Conservation (phyloP, 2,329 filamentous ascomycete genomes). For the Epicoccum nigrum region DNA sequence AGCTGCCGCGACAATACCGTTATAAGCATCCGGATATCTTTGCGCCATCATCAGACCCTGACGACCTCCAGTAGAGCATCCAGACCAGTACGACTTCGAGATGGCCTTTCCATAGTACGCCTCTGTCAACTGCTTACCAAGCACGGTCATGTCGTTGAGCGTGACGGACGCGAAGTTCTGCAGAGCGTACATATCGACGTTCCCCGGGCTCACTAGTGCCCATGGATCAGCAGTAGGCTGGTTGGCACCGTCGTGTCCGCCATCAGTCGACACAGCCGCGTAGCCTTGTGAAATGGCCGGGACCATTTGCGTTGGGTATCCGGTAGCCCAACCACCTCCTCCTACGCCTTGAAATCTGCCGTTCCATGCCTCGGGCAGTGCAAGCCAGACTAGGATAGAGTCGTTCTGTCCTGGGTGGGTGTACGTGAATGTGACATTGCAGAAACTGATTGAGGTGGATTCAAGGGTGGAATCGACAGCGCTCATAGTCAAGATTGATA, state of each 20-base stretch:
- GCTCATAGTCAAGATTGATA: conserved; percentile 3
- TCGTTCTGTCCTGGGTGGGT: conserved; percentile 28
- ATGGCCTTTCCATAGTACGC: conserved; percentile 38
- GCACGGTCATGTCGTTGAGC: conserved; percentile 34
- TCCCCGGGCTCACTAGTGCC: conserved; percentile 23
- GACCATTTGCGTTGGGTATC: conserved; percentile 21
- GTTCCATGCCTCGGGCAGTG: conserved; percentile 28
- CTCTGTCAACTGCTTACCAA: conserved; percentile 15
- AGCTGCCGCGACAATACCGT: conserved; percentile 39
- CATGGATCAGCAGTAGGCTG: conserved; percentile 9
- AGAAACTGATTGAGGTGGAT: conserved; percentile 14
- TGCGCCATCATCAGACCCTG: conserved; percentile 41
- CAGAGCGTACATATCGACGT: conserved; percentile 29
- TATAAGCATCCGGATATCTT: conserved; percentile 34
- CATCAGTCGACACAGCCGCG: conserved; percentile 31
- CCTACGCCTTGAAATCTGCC: conserved; percentile 31
- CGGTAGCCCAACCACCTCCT: conserved; percentile 33
- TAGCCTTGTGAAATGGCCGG: conserved; percentile 28
- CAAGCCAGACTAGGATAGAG: conserved; percentile 24
- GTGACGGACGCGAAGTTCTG: conserved; percentile 43
- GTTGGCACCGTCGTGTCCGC: conserved; percentile 19
- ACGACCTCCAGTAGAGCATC: conserved; percentile 43
- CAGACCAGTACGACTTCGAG: conserved; percentile 42
- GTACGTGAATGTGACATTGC: conserved; percentile 28
- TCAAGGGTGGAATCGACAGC: conserved; percentile 3